Percentiles rank a stretch among this genome's conserved stretches.
Conservation (phyloP, 805 yeast genomes). For the Metschnikowia peoriensis region DNA sequence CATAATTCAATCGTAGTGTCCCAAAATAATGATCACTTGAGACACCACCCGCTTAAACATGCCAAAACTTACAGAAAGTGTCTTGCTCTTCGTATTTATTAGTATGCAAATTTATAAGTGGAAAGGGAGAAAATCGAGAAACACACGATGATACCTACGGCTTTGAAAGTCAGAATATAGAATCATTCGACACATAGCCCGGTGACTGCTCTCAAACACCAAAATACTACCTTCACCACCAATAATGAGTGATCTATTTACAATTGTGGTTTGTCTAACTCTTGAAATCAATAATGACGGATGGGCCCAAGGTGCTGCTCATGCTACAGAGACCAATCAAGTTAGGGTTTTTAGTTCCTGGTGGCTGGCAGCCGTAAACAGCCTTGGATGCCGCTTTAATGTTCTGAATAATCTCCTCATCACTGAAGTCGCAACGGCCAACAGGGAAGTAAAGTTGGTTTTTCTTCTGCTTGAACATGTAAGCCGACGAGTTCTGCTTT, state of each 20-base stretch:
- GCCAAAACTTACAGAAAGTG: too few species aligned
- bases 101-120: not conserved
- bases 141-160: too few species aligned
- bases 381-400: conserved; percentile 65
- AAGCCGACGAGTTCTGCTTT: conserved; percentile 57
- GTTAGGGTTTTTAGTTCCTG: conserved; percentile 66
- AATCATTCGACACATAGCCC: too few species aligned
- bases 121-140: too few species aligned
- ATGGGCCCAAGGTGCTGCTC: conserved; percentile 76
- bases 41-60: too few species aligned
- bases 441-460: conserved; percentile 62
- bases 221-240: not conserved
- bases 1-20: too few species aligned
- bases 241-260: conserved; percentile 12
- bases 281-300: conserved; percentile 55
- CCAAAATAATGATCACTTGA: too few species aligned
- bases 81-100: not conserved
- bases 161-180: too few species aligned
- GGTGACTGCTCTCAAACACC: too few species aligned
- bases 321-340: conserved; percentile 66
- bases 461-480: conserved; percentile 75
- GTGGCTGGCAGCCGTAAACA: conserved; percentile 51
- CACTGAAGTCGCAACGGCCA: conserved; percentile 76
- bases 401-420: conserved; percentile 70
- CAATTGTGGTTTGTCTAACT: conserved; percentile 16